Evolutionary conservation across 768 basidiomycete species (phyloP), one percentile per base, ranked within the genome.

Genomic region (Dacryopinax primogenitus): DNA sequence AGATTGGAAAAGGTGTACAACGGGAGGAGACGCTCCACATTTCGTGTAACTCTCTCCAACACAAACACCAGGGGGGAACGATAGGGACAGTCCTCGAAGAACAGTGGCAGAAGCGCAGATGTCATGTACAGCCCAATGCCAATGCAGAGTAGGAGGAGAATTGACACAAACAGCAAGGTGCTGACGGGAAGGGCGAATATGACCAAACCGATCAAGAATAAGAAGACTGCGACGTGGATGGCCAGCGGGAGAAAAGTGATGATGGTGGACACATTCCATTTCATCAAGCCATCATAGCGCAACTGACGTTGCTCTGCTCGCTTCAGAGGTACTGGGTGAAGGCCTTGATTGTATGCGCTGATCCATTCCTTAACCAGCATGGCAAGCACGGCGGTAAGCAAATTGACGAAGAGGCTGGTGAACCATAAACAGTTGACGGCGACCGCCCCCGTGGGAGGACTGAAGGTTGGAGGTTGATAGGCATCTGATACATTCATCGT

Each of bases 311-410:
- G 74, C 16, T 80, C 72, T 0, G 78, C 78, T 15, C 77, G 76
- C 67, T 77, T 74, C 65, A 78, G 21, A 62, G 67, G 28, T 28
- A 66, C 18, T 23, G 23, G 4, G 18, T 15, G 71, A 67, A 36
- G 73, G 73, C 44, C 73, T 73, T 67, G 71, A 72, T 47, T 62
- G 64, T 79, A 79, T 32, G 76, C 73, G 18, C 77, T 73, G 1
- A 78, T 72, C 82, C 82, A 83, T 66, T 81, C 79, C 68, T 82
- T 77, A 32, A 81, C 76, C 7, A 83, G 69, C 6, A 79, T 81
- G 11, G 80, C 79, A 0, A 75, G 73, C 33, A 80, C 79, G 7
- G 41, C 41, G 51, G 78, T 76, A 1, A 72, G 72, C 4, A 83
- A 72, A 66, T 79, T 81, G 41, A 79, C 70, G 3, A 69, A 62